Evolutionary conservation across 768 basidiomycete genomes (phyloP).

Genomic region (Hygrocybe punicea): DNA sequence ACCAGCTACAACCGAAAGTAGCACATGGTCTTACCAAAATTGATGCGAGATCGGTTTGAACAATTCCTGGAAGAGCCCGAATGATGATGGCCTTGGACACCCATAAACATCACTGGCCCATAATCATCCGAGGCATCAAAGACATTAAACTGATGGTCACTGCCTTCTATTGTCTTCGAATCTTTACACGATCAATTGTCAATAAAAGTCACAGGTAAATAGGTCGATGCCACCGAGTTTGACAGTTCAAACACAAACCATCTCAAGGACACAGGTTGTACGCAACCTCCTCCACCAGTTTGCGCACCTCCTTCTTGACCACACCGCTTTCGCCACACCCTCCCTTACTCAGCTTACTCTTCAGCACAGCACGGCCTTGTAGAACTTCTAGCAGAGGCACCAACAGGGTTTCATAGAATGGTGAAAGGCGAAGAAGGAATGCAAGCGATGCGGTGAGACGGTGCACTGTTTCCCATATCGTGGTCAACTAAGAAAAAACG

Average conservation of each 20-base stretch:
- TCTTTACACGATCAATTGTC: too few species aligned
- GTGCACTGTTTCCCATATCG: slow-evolving; percentile 52
- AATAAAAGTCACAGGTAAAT: too few species aligned
- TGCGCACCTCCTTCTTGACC: slow-evolving; percentile 62
- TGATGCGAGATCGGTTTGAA: too few species aligned
- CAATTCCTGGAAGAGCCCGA: too few species aligned
- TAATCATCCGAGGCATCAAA: too few species aligned
- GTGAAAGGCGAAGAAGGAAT: slow-evolving; percentile 71
- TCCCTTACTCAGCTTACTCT: slow-evolving; percentile 53
- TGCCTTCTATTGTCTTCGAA: neutral
- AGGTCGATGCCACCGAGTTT: too few species aligned
- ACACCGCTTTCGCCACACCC: slow-evolving; percentile 51
- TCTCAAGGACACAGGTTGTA: slow-evolving; percentile 42
- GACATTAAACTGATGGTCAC: neutral
- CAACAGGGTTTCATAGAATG: slow-evolving; percentile 56
- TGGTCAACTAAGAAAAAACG: neutral
- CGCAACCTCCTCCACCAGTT: slow-evolving; percentile 63
- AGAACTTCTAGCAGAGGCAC: slow-evolving; percentile 66
- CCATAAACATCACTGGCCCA: too few species aligned
- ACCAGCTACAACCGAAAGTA: too few species aligned
- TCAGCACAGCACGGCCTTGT: slow-evolving; percentile 53
- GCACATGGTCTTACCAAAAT: too few species aligned
- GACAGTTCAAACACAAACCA: neutral
- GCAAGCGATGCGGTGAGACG: slow-evolving; percentile 78
- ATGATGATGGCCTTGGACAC: too few species aligned